Evolutionary conservation across 345 rosid genomes (phyloP), one percentile per base, ranked within the genome.

Genomic region (Citrus hindsii): DNA sequence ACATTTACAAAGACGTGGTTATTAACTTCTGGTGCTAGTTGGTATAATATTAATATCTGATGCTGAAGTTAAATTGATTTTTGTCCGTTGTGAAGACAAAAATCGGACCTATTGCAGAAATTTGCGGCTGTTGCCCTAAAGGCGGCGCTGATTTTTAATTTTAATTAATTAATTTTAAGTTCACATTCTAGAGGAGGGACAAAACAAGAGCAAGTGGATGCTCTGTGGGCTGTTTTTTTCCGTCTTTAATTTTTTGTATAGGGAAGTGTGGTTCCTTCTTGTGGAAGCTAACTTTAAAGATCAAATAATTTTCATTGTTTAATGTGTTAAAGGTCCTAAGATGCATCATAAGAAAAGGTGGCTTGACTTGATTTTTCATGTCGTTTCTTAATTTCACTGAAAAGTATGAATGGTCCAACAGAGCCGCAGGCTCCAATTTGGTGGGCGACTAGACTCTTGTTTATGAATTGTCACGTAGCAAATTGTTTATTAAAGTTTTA

Each of bases 121-220:
- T 4, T 0, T 46, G 51, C 51, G 51, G 30, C 24, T 3, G 24
- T 10, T 59, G 63, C 5, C 63, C 28, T 59, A n/a, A 59, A 4
- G 64, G 75, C 76, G 76, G 76, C 75, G 75, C 75, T 9, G 48
- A 33, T 18, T 24, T 37, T 67, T 38, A 21, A 21, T 32, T 46
- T 9, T n/a, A 4, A 46, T 42, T 42, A 12, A 42, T 42, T 46
- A 46, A 12, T 12, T 12, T 46, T 12, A 3, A 46, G 18, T 13
- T 46, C 18, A 46, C 51, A 3, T 46, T 46, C 51, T 13, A 13
- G 16, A 21, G n/a, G 22, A 12, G 18, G 32, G 51, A 32, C 51
- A 58, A 35, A 35, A 73, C 76, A 58, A 12, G 76, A n/a, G 25
- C 58, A 73, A 33, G 24, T 51, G 76, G 53, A 13, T 46, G 32